phyloP scores from a whole-genome alignment of 1,284 basidiomycete species.

The Cutaneotrichosporon cyanovorans region DNA sequence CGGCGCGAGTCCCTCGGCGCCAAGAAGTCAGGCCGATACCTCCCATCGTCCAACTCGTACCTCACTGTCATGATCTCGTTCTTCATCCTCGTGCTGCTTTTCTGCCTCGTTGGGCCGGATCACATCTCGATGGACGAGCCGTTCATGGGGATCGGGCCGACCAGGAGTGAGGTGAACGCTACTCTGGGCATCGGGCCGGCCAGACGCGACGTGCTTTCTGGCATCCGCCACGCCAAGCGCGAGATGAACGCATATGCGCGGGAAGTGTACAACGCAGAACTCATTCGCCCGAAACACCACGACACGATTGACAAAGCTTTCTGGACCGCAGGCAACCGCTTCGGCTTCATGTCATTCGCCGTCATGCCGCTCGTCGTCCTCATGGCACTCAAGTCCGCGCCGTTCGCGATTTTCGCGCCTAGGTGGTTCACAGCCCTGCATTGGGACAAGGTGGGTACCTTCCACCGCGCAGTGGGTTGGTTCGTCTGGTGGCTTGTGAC shows the following conservation, averaged over 20 bases:
- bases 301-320: slow-evolving; percentile 63
- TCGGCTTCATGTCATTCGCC: slow-evolving; percentile 69
- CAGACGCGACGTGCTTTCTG: neutral
- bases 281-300: slow-evolving; percentile 32
- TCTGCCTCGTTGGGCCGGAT: slow-evolving; percentile 57
- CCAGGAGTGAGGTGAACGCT: neutral
- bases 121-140: slow-evolving; percentile 51
- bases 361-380: slow-evolving; percentile 68
- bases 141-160: neutral
- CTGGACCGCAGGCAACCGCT: slow-evolving; percentile 69
- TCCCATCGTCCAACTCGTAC: slow-evolving; percentile 59
- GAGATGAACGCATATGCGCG: neutral
- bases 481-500: slow-evolving; percentile 65
- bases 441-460: slow-evolving; percentile 67
- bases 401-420: slow-evolving; percentile 68
- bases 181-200: too few relatives aligned
- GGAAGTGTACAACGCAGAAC: neutral
- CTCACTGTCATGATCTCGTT: slow-evolving; percentile 44
- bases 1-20: slow-evolving; percentile 16
- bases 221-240: neutral
- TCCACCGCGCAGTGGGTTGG: slow-evolving; percentile 67
- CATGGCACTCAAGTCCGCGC: slow-evolving; percentile 71
- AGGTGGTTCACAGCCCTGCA: slow-evolving; percentile 61
- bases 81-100: slow-evolving; percentile 34
- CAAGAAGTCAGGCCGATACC: slow-evolving; percentile 40